Evolutionary conservation across 371 early-diverging fungal species (phyloP), one percentile per base, ranked within the genome.

Genomic region (Phascolomyces articulosus): DNA sequence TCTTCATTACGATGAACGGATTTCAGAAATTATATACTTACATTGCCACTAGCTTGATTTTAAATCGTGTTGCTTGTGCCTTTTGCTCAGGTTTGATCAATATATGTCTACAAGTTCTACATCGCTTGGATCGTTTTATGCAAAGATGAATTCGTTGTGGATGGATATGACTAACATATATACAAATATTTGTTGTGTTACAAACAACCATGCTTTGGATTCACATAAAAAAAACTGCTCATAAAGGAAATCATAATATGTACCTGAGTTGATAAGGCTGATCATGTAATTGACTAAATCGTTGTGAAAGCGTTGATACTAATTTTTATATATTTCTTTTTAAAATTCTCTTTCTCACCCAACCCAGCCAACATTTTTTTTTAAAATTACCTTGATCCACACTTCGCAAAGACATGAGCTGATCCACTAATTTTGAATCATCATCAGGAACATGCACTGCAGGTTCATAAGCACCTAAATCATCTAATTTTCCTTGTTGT

Each of bases 71-170:
- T 18, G 88, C 83, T 64, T 94, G 93, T 0, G 96, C 94, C 67
- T 95, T 96, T 69, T 90, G 91, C 58, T 96, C 96, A 0, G 96
- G 96, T 70, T 94, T 95, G 65, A 95, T 90, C 23, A 97, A 73
- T 34, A 95, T 90, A 63, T 95, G 93, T 24, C 93, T 89, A 75
- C 97, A 97, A 4, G 84, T 75, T 21, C 93, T 85, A 68, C 97
- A 97, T 47, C 95, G 87, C 58, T 93, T 93, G 2, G 93, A 83
- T 41, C 90, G 86, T 70, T 95, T 95, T 64, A 93, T 93, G 21
- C 93, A 86, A 29, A 97, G 80, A 63, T 91, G 93, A 48, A 95
- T 88, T 20, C 96, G 89, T 68, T 92, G 92, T n/a, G 96, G 96
- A 29, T 82, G 82, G 20, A 89, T 74, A n/a, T 84, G 71, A 23